A percentile compares a stretch with the other conserved stretches of the same genome.
Conservation (phyloP, 2,329 filamentous ascomycete genomes). For the Trichoderma sp. region DNA sequence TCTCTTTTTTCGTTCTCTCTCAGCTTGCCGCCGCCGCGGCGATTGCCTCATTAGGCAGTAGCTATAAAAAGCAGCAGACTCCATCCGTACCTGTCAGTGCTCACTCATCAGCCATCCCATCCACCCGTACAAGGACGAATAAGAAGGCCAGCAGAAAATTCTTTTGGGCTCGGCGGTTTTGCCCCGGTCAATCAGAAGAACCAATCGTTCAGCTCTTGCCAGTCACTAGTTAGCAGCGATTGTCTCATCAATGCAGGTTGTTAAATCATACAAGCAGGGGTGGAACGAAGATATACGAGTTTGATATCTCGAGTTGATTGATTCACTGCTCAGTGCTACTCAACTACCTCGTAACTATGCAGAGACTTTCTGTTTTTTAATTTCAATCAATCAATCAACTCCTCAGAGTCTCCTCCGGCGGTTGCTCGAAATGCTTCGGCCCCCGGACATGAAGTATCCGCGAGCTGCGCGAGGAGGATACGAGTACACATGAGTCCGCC, state of each 20-base stretch:
- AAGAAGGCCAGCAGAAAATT: background rate
- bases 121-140: background rate
- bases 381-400: background rate
- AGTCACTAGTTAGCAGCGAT: background rate
- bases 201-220: background rate
- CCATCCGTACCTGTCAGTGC: background rate
- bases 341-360: background rate
- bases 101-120: background rate
- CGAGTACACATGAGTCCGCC: background rate
- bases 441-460: conserved; percentile 5
- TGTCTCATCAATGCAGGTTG: background rate
- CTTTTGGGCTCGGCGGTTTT: background rate
- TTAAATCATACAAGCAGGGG: background rate
- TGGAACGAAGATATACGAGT: background rate
- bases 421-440: conserved; percentile 1
- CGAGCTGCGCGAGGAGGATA: background rate
- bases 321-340: background rate
- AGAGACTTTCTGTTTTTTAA: background rate
- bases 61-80: background rate
- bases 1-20: conserved; percentile 26
- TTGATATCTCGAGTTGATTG: background rate
- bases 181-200: background rate
- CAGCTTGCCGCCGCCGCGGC: background rate
- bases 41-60: background rate
- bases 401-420: conserved; percentile 2